Evolutionary conservation across 2,329 filamentous ascomycete genomes (phyloP).

Genomic region (Fusarium phyllophilum): DNA sequence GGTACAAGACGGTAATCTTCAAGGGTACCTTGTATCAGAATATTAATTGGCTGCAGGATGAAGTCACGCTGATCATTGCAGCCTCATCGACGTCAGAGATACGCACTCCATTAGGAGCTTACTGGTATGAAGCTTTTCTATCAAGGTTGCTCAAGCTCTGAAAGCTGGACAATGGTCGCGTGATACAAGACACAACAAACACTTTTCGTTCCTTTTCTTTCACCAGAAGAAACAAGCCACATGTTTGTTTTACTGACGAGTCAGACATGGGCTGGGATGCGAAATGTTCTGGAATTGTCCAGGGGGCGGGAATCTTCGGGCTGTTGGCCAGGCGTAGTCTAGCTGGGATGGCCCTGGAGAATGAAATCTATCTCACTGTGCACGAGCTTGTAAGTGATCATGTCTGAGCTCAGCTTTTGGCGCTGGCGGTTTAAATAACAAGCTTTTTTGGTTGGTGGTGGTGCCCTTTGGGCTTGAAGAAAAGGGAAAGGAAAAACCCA

Average conservation of each 20-base stretch:
- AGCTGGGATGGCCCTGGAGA: slow-evolving; percentile 27
- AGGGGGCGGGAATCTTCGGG: slow-evolving; percentile 23
- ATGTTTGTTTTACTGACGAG: background rate
- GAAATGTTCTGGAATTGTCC: slow-evolving; percentile 32
- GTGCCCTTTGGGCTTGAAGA: slow-evolving; percentile 19
- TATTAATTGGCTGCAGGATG: slow-evolving; percentile 36
- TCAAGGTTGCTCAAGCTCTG: background rate
- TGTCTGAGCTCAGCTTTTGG: background rate
- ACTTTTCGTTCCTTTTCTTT: background rate
- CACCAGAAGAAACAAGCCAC: background rate
- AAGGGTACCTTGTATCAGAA: slow-evolving; percentile 37
- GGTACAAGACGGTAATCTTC: slow-evolving; percentile 19
- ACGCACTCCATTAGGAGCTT: slow-evolving; percentile 3
- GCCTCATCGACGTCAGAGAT: slow-evolving; percentile 33
- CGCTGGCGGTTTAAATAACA: slow-evolving; percentile 1
- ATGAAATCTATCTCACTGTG: slow-evolving; percentile 28
- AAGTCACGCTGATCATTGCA: slow-evolving; percentile 40
- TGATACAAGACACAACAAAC: slow-evolving; percentile 11
- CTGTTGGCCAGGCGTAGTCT: slow-evolving; percentile 26
- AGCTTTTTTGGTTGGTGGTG: slow-evolving; percentile 11
- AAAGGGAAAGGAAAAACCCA: slow-evolving; percentile 12
- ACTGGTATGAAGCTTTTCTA: background rate
- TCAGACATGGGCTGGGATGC: slow-evolving; percentile 20
- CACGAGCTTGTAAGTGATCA: slow-evolving; percentile 17
- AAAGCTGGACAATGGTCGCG: slow-evolving; percentile 5